phyloP scores from a whole-genome alignment of 805 yeast species.

The Cyberlindnera amylophila region DNA sequence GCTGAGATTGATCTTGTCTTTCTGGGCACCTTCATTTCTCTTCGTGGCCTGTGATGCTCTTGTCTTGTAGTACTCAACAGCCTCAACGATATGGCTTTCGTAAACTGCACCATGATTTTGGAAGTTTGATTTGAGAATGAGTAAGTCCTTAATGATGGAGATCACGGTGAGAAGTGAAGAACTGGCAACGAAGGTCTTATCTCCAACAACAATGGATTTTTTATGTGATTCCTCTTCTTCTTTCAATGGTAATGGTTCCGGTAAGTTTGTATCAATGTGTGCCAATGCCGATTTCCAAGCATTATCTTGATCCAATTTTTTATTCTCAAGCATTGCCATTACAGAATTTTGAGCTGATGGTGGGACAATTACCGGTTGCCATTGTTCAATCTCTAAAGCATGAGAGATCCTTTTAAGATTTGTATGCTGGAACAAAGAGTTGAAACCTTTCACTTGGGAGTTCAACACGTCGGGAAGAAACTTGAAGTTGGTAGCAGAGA shows the following conservation, averaged over 20 bases:
- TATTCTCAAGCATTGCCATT: slow-evolving; percentile 47
- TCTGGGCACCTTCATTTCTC: slow-evolving; percentile 20
- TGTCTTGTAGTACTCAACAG: slow-evolving; percentile 49
- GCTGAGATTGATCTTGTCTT: slow-evolving; percentile 33
- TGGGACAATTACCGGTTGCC: slow-evolving; percentile 72
- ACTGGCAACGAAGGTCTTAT: slow-evolving; percentile 55
- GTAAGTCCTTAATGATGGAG: slow-evolving; percentile 43
- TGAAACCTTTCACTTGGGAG: slow-evolving; percentile 61
- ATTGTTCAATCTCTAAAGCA: slow-evolving; percentile 62
- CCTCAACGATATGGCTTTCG: slow-evolving; percentile 40
- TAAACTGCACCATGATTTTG: slow-evolving; percentile 40
- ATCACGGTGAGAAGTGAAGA: slow-evolving; percentile 42
- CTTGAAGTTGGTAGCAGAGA: slow-evolving; percentile 57
- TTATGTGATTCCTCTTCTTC: slow-evolving; percentile 29
- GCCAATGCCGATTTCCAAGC: slow-evolving; percentile 41
- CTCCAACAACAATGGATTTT: slow-evolving; percentile 45
- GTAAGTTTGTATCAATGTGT: slow-evolving; percentile 20
- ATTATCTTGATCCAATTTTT: slow-evolving; percentile 40
- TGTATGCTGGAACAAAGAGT: slow-evolving; percentile 50
- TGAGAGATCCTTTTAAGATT: slow-evolving; percentile 43
- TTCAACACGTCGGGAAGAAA: slow-evolving; percentile 65
- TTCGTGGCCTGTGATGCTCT: slow-evolving; percentile 32
- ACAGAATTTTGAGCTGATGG: slow-evolving; percentile 44
- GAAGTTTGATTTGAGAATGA: slow-evolving; percentile 54
- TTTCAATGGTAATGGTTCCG: background rate